A percentile compares a stretch with the other conserved stretches of the same genome.
phyloP scores from a whole-genome alignment of 2,329 filamentous ascomycete genomes.

The Neonectria faginata region DNA sequence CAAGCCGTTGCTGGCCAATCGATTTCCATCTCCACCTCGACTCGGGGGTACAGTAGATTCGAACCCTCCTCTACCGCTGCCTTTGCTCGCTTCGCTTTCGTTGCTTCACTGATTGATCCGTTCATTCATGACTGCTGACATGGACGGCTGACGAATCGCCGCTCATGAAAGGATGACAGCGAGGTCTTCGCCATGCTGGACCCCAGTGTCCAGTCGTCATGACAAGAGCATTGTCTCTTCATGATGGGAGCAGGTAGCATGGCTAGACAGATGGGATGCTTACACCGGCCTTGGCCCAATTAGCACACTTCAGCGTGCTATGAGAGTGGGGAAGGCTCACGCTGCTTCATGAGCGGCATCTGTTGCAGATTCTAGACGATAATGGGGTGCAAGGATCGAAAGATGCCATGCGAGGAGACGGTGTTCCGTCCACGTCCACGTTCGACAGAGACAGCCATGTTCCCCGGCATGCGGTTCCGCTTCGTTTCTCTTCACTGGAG shows the following conservation, averaged over 20 bases:
- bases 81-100: neutral
- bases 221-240: constrained; percentile 17
- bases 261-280: constrained; percentile 31
- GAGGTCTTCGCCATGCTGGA: constrained; percentile 14
- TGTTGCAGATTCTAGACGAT: constrained; percentile 19
- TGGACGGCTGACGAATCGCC: neutral
- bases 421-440: constrained; percentile 16
- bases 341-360: constrained; percentile 21
- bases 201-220: constrained; percentile 3
- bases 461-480: constrained; percentile 3
- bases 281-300: constrained; percentile 29
- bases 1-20: constrained; percentile 16
- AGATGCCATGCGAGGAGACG: constrained; percentile 16
- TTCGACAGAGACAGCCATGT: neutral
- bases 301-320: constrained; percentile 16
- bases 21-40: neutral
- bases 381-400: constrained; percentile 24
- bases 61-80: neutral
- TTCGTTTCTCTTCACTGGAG: constrained; percentile 4
- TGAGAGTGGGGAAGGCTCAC: constrained; percentile 25
- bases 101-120: neutral
- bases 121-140: constrained; percentile 5
- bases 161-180: neutral
- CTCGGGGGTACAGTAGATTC: neutral
- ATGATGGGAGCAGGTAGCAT: constrained; percentile 18